These are phyloP conservation scores for Jamesozyma rosinii DNA, from an alignment of 805 yeast genomes.

Conservation along the genomic window DNA sequence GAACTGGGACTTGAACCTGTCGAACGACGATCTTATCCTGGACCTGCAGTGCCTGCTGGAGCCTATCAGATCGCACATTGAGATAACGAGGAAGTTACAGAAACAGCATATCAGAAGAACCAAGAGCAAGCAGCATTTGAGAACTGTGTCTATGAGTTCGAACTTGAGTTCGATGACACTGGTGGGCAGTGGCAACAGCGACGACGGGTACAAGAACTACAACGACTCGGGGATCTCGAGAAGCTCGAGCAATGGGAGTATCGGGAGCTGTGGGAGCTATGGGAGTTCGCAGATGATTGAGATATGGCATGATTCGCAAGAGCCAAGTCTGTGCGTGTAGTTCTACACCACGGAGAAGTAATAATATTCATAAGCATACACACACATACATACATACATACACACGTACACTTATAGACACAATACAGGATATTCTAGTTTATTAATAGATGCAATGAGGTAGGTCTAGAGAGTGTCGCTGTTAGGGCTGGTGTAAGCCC, in stretches of 20 bases:
- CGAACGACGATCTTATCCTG: constrained; percentile 55
- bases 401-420: too few relatives aligned
- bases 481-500: too few relatives aligned
- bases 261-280: background rate
- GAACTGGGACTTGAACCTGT: constrained; percentile 64
- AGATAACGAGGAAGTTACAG: constrained; percentile 21
- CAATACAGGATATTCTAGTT: too few relatives aligned
- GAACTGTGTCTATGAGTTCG: constrained; percentile 6
- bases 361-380: too few relatives aligned
- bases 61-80: constrained; percentile 52
- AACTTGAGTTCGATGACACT: constrained; percentile 5
- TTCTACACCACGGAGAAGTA: too few relatives aligned
- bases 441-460: too few relatives aligned
- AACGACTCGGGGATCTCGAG: background rate
- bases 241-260: background rate
- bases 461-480: too few relatives aligned
- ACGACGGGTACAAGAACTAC: background rate
- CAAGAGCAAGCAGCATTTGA: background rate
- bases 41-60: constrained; percentile 65
- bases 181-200: background rate
- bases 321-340: too few relatives aligned
- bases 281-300: background rate
- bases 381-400: too few relatives aligned
- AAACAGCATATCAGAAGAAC: constrained; percentile 11
- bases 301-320: background rate